Base-by-base conservation (phyloP, 2,329 filamentous ascomycete genomes). In the Diaporthe destruens region DNA sequence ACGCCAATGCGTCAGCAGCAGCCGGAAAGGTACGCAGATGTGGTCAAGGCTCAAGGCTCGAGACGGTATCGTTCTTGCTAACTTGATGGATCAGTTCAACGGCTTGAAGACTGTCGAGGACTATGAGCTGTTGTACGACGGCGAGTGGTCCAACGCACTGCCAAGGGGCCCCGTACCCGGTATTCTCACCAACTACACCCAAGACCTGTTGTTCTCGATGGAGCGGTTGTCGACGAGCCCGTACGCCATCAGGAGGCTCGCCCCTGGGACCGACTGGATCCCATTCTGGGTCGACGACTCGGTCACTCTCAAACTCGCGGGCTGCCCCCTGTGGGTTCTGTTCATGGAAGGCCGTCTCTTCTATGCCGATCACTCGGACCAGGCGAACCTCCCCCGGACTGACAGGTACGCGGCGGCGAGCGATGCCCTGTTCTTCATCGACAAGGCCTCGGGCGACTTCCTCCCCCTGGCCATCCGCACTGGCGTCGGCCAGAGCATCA, bases 401-500 rank as follows among this genome's bases (percentile, higher is more conserved):
- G 77, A 72, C 16, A 80, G 81, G 47, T 87, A 80, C 71, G 79
- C 80, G 2, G 84, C 82, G 1, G 82, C 83, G 12, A 86, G 82
- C 74, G 81, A 84, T 56, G 85, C 83, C 0, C 85, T 84, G 74
- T 87, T 87, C 77, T 87, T 82, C 77, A 83, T 87, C 54, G 77
- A 82, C 67, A 75, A 80, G 1, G 71, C 74, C n/a, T 81, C 80
- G 6, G 80, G 80, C 14, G 77, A 86, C 51, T 86, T 87, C 73
- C 77, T 87, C 7, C 86, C 86, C 4, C 78, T 88, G 29, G 85
- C 85, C 3, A 85, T 87, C 74, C 82, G 83, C 73, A 84, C 85
- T n/a, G 85, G 86, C 71, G 78, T 80, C 18, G 82, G 81, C 20
- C 77, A 76, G 1, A 79, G 83, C 72, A 76, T 86, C 47, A 79